phyloP scores from a whole-genome alignment of 2,329 filamentous ascomycete species.

The Domatiomyces globalis region DNA sequence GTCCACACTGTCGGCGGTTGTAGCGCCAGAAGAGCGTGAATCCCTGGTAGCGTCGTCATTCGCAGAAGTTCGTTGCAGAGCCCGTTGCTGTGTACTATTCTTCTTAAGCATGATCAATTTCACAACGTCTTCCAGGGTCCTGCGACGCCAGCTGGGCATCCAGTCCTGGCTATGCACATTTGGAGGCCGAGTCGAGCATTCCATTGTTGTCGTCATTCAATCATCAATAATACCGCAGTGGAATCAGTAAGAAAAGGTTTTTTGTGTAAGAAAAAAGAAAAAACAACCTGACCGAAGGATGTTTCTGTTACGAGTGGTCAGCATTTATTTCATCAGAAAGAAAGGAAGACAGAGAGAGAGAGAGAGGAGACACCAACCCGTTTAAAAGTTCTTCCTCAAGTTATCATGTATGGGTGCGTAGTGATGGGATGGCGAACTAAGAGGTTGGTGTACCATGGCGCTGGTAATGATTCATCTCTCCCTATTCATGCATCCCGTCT shows the following conservation, averaged over 20 bases:
- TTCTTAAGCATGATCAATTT: not conserved
- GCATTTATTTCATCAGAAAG: not conserved
- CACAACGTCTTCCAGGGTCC: not conserved
- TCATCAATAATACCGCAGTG: not conserved
- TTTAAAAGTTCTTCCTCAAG: slow-evolving; percentile 22
- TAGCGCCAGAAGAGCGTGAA: not conserved
- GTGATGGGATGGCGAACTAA: not conserved
- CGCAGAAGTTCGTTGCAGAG: not conserved
- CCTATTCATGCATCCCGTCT: not conserved
- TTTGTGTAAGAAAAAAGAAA: not conserved
- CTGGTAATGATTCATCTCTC: not conserved
- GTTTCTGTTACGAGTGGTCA: too few species aligned
- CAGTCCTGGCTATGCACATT: slow-evolving; percentile 41
- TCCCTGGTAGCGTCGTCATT: not conserved
- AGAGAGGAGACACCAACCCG: not conserved
- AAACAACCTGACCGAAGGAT: not conserved
- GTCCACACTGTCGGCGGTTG: not conserved
- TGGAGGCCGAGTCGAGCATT: not conserved
- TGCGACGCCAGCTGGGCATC: not conserved
- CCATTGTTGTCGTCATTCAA: not conserved
- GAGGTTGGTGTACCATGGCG: not conserved
- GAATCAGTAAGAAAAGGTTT: not conserved
- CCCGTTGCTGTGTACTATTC: not conserved
- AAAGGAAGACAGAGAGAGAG: not conserved
- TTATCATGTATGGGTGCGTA: slow-evolving; percentile 42